phyloP scores from a whole-genome alignment of 2,329 filamentous ascomycete species.

The Claviceps fusiformis region DNA sequence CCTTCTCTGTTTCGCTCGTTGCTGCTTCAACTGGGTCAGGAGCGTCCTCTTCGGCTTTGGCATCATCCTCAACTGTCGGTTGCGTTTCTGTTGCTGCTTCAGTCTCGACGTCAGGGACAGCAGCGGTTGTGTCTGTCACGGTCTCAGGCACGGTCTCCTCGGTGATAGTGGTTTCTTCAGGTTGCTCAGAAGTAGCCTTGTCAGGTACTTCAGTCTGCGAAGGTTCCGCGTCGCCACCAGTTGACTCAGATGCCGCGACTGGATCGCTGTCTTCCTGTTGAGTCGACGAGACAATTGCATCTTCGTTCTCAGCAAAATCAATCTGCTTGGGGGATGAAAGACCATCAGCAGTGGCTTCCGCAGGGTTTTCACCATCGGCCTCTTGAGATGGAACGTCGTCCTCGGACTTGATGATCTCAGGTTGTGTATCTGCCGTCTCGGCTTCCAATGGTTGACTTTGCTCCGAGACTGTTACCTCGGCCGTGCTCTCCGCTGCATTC shows the following conservation, averaged over 20 bases:
- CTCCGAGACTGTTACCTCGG: neutral
- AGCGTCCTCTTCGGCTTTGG: neutral
- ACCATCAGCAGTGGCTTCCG: neutral
- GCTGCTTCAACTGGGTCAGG: neutral
- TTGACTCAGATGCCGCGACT: neutral
- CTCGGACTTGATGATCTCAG: too few species aligned
- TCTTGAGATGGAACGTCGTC: too few species aligned
- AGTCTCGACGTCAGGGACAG: neutral
- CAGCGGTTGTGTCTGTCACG: neutral
- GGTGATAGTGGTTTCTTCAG: neutral
- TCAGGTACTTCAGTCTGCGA: neutral
- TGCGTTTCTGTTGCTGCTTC: neutral
- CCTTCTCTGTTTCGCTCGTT: neutral
- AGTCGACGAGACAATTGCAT: neutral
- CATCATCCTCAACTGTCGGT: neutral
- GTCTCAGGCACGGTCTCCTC: conserved; percentile 1
- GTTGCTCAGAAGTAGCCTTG: conserved; percentile 1
- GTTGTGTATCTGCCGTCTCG: neutral
- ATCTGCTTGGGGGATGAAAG: conserved; percentile 4
- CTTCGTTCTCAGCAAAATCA: conserved; percentile 6
- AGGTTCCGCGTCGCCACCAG: neutral
- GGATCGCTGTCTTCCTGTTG: neutral
- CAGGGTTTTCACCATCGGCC: neutral
- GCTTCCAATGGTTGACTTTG: neutral
- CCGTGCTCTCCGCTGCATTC: neutral